Evolutionary conservation across 2,329 filamentous ascomycete genomes (phyloP).

Genomic region (Fragosphaeria purpurea): DNA sequence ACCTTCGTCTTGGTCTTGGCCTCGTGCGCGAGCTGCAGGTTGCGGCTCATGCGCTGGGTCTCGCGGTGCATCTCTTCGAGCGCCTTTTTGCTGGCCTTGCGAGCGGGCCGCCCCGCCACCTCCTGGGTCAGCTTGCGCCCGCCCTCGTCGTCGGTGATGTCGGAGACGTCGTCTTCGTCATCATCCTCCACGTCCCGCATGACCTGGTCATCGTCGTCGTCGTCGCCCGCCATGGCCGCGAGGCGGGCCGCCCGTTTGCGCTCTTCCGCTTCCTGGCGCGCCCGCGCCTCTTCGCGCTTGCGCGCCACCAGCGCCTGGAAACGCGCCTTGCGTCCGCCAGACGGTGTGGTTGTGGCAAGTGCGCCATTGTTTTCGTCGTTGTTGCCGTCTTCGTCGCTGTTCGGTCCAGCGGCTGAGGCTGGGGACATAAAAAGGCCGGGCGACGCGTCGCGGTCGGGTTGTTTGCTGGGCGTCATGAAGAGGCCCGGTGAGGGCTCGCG

Average conservation of each 20-base stretch:
- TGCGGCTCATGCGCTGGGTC: conserved; percentile 81
- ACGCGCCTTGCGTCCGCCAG: conserved; percentile 41
- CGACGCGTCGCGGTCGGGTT: conserved; percentile 23
- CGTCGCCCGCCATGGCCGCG: conserved; percentile 15
- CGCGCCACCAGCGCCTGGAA: conserved; percentile 63
- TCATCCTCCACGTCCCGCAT: conserved; percentile 19
- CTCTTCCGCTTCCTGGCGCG: conserved; percentile 51
- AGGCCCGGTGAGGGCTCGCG: conserved; percentile 7
- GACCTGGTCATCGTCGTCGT: conserved; percentile 27
- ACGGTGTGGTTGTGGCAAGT: conserved; percentile 29
- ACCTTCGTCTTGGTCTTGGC: conserved; percentile 88
- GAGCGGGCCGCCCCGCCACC: conserved; percentile 34
- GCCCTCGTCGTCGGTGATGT: conserved; percentile 51
- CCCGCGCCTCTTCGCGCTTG: conserved; percentile 62
- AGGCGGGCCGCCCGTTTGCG: conserved; percentile 35
- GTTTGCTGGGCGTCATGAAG: conserved; percentile 11
- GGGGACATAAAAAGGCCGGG: conserved; percentile 50
- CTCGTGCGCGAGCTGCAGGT: conserved; percentile 84
- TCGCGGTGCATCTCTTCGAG: conserved; percentile 91
- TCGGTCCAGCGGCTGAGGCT: conserved; percentile 20
- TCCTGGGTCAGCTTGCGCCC: conserved; percentile 59
- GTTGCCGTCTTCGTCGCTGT: conserved; percentile 15
- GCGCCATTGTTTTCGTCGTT: conserved; percentile 34
- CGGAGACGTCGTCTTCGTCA: conserved; percentile 39
- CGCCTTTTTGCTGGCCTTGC: conserved; percentile 91